phyloP scores from a whole-genome alignment of 2,329 filamentous ascomycete genomes.

The Phaeosphaeriaceae sp. region DNA sequence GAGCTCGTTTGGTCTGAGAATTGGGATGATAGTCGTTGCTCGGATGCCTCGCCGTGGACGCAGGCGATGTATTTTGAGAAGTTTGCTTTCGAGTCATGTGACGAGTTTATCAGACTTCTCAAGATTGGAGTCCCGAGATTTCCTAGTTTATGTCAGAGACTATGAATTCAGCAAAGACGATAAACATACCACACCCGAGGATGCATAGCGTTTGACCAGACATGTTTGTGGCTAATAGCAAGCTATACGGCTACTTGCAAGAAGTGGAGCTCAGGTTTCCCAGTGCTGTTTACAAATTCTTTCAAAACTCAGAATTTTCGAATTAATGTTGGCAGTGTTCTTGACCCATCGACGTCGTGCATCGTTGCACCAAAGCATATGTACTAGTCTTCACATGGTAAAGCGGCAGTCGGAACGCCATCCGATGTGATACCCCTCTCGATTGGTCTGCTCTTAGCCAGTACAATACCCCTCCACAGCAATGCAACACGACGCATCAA shows the following conservation, averaged over 20 bases:
- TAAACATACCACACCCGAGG: conserved; percentile 35
- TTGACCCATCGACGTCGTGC: not conserved
- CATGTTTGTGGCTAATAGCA: conserved; percentile 12
- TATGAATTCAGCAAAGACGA: not conserved
- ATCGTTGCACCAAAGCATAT: not conserved
- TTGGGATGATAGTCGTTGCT: conserved; percentile 38
- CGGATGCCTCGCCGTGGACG: conserved; percentile 50
- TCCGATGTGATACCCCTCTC: not conserved
- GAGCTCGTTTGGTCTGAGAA: conserved; percentile 39
- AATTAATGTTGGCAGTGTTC: not conserved
- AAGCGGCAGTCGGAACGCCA: conserved; percentile 4
- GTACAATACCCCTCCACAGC: not conserved
- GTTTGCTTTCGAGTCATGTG: conserved; percentile 10
- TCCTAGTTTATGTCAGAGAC: conserved; percentile 33
- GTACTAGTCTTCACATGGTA: not conserved
- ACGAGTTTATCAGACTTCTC: conserved; percentile 38
- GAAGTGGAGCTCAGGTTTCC: not conserved
- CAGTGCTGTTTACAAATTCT: not conserved
- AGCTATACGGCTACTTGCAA: not conserved
- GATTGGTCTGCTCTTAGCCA: not conserved
- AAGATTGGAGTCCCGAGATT: conserved; percentile 51
- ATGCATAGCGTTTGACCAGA: conserved; percentile 28
- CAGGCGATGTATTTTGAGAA: conserved; percentile 52
- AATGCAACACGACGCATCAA: conserved; percentile 1
- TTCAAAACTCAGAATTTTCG: not conserved